These are phyloP conservation scores for Eucommia ulmoides DNA, from an alignment of 257 asterid genomes.

Conservation along the genomic window DNA sequence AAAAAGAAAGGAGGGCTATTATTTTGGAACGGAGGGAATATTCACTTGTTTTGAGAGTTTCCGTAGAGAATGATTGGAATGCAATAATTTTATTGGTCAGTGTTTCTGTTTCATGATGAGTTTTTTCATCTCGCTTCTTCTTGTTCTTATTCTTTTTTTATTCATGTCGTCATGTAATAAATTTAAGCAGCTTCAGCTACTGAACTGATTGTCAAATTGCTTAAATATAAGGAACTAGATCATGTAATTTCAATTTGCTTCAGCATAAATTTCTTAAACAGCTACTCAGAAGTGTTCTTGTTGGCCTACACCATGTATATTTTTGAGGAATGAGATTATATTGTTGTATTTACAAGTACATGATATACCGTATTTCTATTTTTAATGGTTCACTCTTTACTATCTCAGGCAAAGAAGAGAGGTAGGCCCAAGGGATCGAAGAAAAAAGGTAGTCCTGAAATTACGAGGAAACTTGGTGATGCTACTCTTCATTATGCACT, in stretches of 20 bases:
- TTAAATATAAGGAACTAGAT: neutral
- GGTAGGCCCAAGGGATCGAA: conserved; percentile 68
- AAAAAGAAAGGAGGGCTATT: too few relatives aligned
- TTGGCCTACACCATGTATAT: neutral
- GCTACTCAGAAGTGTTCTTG: neutral
- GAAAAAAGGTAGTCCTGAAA: conserved; percentile 46
- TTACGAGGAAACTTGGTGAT: conserved; percentile 64
- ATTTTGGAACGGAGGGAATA: too few relatives aligned
- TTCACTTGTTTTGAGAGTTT: too few relatives aligned
- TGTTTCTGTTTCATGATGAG: too few relatives aligned
- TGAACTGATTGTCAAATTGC: too few relatives aligned
- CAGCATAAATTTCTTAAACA: neutral
- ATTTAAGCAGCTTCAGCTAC: too few relatives aligned
- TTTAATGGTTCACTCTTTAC: neutral
- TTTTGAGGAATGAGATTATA: too few relatives aligned
- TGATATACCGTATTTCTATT: neutral
- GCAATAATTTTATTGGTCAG: too few relatives aligned
- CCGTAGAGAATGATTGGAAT: too few relatives aligned
- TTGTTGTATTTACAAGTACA: neutral
- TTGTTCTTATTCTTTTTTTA: too few relatives aligned
- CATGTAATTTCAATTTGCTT: neutral
- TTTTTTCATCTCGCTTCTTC: too few relatives aligned
- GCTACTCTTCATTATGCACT: conserved; percentile 66
- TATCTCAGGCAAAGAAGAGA: conserved; percentile 27
- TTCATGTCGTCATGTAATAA: too few relatives aligned